Percentiles rank a stretch among this genome's conserved stretches.
Evolutionary conservation across 2,329 filamentous ascomycete genomes (phyloP).

Genomic region (Thermomyces lanuginosus): DNA sequence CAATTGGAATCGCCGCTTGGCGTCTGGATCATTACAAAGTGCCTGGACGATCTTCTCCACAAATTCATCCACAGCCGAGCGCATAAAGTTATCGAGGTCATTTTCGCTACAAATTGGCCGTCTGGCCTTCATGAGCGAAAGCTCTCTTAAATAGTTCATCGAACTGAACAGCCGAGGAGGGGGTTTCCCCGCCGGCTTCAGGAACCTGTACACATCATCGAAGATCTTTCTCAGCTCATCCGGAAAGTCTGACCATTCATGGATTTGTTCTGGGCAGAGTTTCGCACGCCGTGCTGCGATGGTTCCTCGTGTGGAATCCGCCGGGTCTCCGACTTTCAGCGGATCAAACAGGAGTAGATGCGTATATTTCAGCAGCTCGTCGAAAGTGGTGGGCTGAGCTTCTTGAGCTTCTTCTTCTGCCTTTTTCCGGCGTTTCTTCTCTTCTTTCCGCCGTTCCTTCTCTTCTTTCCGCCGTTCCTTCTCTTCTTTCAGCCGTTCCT

Average conservation of each 20-base stretch:
- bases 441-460: too few species aligned
- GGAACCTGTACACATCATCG: conserved; percentile 7
- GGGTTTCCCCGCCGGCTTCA: conserved; percentile 7
- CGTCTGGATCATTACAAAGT: conserved; percentile 9
- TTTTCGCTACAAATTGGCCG: too few species aligned
- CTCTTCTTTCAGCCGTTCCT: too few species aligned
- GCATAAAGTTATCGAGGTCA: conserved; percentile 8
- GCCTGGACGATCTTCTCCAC: conserved; percentile 11
- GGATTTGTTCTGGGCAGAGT: conserved; percentile 11
- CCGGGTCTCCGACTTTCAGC: conserved; percentile 9
- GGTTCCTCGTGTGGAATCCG: conserved; percentile 11
- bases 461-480: too few species aligned
- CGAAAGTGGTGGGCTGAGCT: conserved; percentile 10
- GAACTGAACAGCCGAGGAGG: conserved; percentile 8
- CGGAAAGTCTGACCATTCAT: conserved; percentile 11
- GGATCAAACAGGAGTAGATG: conserved; percentile 10
- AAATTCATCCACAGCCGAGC: conserved; percentile 11
- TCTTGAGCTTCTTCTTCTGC: too few species aligned
- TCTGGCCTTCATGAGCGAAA: too few species aligned
- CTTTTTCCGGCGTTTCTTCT: too few species aligned
- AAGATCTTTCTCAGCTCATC: conserved; percentile 10
- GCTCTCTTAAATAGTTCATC: conserved; percentile 8
- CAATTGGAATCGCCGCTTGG: conserved; percentile 9
- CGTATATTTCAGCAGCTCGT: conserved; percentile 9
- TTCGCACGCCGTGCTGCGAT: conserved; percentile 12